phyloP scores from a whole-genome alignment of 2,329 filamentous ascomycete genomes.

The Cercospora sp. region DNA sequence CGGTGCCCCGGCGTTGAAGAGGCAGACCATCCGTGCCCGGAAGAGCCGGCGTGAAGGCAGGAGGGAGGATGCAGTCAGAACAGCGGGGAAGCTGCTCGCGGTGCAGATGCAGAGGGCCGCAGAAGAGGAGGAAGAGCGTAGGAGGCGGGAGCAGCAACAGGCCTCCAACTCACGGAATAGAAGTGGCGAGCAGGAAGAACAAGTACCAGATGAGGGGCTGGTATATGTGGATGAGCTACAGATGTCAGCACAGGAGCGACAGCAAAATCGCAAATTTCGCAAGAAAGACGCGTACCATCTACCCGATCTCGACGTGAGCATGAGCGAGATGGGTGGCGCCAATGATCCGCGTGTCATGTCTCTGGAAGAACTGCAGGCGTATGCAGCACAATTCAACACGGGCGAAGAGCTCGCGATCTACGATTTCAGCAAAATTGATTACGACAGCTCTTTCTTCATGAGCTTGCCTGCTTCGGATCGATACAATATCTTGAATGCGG shows the following conservation, averaged over 20 bases:
- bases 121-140: conserved; percentile 76
- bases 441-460: conserved; percentile 91
- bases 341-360: conserved; percentile 97
- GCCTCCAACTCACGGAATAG: conserved; percentile 20
- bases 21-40: conserved; percentile 80
- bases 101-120: conserved; percentile 90
- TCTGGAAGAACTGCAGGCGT: conserved; percentile 88
- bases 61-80: conserved; percentile 87
- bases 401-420: conserved; percentile 86
- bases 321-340: conserved; percentile 82
- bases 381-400: conserved; percentile 85
- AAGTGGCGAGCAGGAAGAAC: conserved; percentile 63
- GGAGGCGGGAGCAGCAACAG: conserved; percentile 48
- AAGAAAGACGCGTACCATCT: conserved; percentile 96
- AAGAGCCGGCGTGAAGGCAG: conserved; percentile 81
- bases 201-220: conserved; percentile 69
- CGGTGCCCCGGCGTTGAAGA: conserved; percentile 84
- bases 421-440: conserved; percentile 98
- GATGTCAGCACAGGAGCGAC: conserved; percentile 75
- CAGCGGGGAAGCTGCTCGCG: conserved; percentile 86
- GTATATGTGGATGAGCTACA: conserved; percentile 91
- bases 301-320: conserved; percentile 75
- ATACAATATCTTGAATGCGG: conserved; percentile 97
- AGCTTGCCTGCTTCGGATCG: conserved; percentile 86
- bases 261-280: conserved; percentile 73